Percentiles rank a stretch among this genome's conserved stretches.
These are phyloP conservation scores for Hysterangium stoloniferum DNA, from an alignment of 768 basidiomycete genomes.

Conservation along the genomic window DNA sequence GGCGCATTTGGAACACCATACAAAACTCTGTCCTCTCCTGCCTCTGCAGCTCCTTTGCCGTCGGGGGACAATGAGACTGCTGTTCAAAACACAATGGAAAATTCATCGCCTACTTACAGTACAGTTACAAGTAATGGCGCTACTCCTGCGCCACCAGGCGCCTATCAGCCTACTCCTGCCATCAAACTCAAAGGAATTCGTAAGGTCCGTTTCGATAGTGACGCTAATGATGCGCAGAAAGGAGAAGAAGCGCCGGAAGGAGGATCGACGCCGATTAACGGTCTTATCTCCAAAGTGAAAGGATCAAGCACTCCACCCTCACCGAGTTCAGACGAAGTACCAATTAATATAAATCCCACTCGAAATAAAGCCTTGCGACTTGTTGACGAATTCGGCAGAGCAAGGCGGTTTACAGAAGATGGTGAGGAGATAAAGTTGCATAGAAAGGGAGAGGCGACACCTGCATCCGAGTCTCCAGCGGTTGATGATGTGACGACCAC, in stretches of 20 bases:
- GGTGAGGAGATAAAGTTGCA: conserved; percentile 6
- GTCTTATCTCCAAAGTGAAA: background rate
- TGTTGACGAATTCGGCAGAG: conserved; percentile 11
- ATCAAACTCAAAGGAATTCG: conserved; percentile 48
- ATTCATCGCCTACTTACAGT: background rate
- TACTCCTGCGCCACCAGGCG: conserved; percentile 66
- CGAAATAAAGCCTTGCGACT: conserved; percentile 6
- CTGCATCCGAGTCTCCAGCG: background rate
- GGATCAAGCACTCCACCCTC: background rate
- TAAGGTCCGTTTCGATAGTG: conserved; percentile 67
- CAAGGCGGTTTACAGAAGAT: conserved; percentile 10
- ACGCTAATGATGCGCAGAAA: conserved; percentile 13
- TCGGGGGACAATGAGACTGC: too few species aligned
- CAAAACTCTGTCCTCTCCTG: background rate
- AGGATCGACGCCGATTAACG: background rate
- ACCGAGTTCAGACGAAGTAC: background rate
- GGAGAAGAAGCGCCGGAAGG: background rate
- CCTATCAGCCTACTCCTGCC: conserved; percentile 47
- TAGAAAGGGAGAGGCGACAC: background rate
- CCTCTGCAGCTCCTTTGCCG: background rate
- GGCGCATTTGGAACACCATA: conserved; percentile 34
- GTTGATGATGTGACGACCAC: conserved; percentile 16
- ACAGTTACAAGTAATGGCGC: background rate
- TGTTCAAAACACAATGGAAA: background rate
- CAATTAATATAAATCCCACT: background rate